Conservation (phyloP, 1,139 yeast genomes). For the Nakaseomyces glabratus region DNA sequence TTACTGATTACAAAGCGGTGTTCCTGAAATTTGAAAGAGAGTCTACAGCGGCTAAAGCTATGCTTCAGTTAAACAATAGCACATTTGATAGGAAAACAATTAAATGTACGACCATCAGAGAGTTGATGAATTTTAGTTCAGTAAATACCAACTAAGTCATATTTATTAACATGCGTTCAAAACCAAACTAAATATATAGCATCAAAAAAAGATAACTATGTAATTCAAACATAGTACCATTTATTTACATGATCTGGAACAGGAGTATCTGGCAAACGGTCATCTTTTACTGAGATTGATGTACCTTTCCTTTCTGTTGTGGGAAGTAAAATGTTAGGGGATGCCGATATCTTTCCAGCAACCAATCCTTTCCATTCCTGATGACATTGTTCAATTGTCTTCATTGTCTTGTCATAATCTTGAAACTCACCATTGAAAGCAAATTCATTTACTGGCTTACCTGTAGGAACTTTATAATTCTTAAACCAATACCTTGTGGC, state of each 20-base stretch:
- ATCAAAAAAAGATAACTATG: constrained; percentile 1
- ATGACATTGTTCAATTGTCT: constrained; percentile 64
- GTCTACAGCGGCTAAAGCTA: constrained; percentile 50
- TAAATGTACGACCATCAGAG: constrained; percentile 35
- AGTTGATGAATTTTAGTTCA: constrained; percentile 30
- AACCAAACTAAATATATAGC: no score
- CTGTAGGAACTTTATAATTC: constrained; percentile 90
- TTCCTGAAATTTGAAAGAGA: constrained; percentile 43
- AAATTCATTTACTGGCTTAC: constrained; percentile 79
- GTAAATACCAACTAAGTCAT: not conserved
- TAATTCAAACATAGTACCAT: constrained; percentile 30
- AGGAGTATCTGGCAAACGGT: constrained; percentile 27
- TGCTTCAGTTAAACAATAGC: constrained; percentile 40
- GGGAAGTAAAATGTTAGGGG: constrained; percentile 31
- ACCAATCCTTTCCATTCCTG: constrained; percentile 70
- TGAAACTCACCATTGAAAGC: constrained; percentile 78
- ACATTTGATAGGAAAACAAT: constrained; percentile 34
- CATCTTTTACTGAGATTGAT: constrained; percentile 19
- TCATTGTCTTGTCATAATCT: constrained; percentile 60
- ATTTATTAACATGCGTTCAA: not conserved
- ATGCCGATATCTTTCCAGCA: constrained; percentile 39
- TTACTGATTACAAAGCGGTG: constrained; percentile 45
- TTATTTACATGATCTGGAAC: constrained; percentile 35
- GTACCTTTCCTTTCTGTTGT: constrained; percentile 27
- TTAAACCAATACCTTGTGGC: constrained; percentile 91